phyloP scores from a whole-genome alignment of 805 yeast genomes.

The Zygosaccharomyces bisporus region DNA sequence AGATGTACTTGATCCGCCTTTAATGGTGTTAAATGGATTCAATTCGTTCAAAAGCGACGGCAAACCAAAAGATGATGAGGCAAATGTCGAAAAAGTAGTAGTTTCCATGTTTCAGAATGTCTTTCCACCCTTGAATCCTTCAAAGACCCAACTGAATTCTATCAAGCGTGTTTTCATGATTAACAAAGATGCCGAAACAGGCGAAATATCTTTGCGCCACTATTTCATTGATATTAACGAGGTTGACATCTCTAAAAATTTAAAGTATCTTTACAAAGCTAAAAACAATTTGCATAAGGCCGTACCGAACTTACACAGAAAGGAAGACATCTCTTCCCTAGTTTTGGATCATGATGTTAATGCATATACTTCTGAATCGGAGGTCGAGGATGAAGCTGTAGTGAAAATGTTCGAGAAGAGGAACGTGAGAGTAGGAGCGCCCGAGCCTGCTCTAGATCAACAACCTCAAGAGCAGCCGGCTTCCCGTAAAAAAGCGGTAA shows the following conservation, averaged over 20 bases:
- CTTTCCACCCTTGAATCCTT: constrained; percentile 93
- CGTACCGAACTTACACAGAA: constrained; percentile 65
- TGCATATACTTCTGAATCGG: constrained; percentile 82
- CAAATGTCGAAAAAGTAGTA: constrained; percentile 72
- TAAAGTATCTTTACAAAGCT: constrained; percentile 64
- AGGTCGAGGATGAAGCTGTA: constrained; percentile 85
- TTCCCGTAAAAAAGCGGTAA: constrained; percentile 73
- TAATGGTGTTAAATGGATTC: constrained; percentile 91
- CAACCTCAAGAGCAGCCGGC: constrained; percentile 18
- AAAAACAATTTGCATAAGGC: constrained; percentile 56
- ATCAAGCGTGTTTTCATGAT: constrained; percentile 84
- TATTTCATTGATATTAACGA: constrained; percentile 82
- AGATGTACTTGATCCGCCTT: constrained; percentile 75
- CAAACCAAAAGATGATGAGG: constrained; percentile 16
- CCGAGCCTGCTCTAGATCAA: constrained; percentile 6
- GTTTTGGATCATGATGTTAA: constrained; percentile 77
- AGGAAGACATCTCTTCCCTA: constrained; percentile 76
- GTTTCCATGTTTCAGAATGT: constrained; percentile 91
- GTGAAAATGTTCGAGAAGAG: constrained; percentile 51
- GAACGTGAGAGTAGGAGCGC: constrained; percentile 20
- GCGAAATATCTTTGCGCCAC: constrained; percentile 80
- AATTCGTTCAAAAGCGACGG: constrained; percentile 26
- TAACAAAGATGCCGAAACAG: constrained; percentile 66
- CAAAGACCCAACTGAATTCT: constrained; percentile 63
- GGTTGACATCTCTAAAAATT: constrained; percentile 70